A percentile compares a stretch with the other conserved stretches of the same genome.
Evolutionary conservation across 495 filamentous ascomycete genomes (phyloP).

Genomic region (Penicillium cataractarum): DNA sequence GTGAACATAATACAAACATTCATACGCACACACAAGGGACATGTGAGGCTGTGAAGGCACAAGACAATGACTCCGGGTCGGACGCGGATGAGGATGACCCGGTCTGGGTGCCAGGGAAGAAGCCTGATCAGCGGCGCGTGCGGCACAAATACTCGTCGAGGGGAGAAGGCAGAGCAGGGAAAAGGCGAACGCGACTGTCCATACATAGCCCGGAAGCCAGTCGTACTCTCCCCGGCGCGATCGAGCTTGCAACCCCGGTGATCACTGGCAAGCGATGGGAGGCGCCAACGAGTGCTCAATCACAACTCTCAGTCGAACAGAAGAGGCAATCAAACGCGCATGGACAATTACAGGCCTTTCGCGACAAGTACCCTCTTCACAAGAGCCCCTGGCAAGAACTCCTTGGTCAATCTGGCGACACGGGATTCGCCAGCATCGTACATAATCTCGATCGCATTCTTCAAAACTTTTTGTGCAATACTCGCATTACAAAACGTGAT

Average conservation of each 20-base stretch:
- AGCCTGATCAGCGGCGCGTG: conserved; percentile 38
- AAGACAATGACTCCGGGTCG: conserved; percentile 29
- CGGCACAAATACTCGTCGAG: conserved; percentile 45
- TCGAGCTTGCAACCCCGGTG: conserved; percentile 50
- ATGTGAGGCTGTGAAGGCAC: neutral
- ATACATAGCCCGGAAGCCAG: conserved; percentile 45
- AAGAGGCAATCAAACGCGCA: neutral
- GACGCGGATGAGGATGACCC: conserved; percentile 48
- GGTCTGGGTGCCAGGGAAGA: conserved; percentile 48
- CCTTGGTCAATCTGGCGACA: conserved; percentile 39
- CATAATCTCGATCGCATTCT: conserved; percentile 42
- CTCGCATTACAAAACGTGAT: conserved; percentile 20
- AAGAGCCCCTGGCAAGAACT: conserved; percentile 48
- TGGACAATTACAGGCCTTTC: conserved; percentile 21
- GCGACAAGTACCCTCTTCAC: conserved; percentile 30
- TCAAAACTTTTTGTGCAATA: conserved; percentile 44
- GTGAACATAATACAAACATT: conserved; percentile 15
- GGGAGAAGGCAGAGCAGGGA: conserved; percentile 27
- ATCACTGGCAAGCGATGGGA: conserved; percentile 44
- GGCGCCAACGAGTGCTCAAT: conserved; percentile 19
- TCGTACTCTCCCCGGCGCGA: conserved; percentile 47
- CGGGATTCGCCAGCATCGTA: conserved; percentile 43
- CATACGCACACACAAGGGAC: conserved; percentile 5
- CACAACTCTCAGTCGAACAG: conserved; percentile 12
- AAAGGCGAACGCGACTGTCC: conserved; percentile 35